Evolutionary conservation across 1,139 yeast species (phyloP), one percentile per base, ranked within the genome.

Genomic region (Debaryomyces singareniensis): DNA sequence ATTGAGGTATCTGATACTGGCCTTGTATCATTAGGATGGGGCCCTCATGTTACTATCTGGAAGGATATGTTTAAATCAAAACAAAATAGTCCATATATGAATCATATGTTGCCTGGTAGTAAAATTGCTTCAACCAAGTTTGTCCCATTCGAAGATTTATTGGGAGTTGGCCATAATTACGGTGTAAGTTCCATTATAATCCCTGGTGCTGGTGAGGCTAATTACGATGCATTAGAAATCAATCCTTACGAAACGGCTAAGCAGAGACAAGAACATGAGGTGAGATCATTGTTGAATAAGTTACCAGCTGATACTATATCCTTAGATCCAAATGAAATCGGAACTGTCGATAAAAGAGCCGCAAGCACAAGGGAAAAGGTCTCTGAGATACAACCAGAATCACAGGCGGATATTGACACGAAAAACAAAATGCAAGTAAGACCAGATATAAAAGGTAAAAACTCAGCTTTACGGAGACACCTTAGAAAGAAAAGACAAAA

Each of bases 141-240:
- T 51, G 94, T 91, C 16, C 99, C 99, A 10, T 91, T 80, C 55
- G 99, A 93, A 60, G 99, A 93, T 82, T 68, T 91, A 14, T 67
- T 93, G 18, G 95, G 96, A 13, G 74, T 83, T 5, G 97, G 97
- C 2, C 95, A 87, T 51, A 69, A 74, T 29, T 58, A 63, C 10
- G 96, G 97, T 15, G 69, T 87, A 32, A 75, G 81, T 15, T 81
- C 93, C 14, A 48, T 93, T 34, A 82, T 93, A 42, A 72, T 91
- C 34, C 98, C 99, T 23, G 99, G 99, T 24, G 68, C 97, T 29
- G 99, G 98, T 65, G 98, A 93, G 61, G 96, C 98, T 37, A 93
- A 93, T 60, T 89, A 75, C 53, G 99, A 93, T 64, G 89, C 98
- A 2, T 62, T 87, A 49, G 98, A 93, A 58, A 60, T 80, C 47